Evolutionary conservation across 805 yeast genomes (phyloP), one percentile per base, ranked within the genome.

Genomic region (Metschnikowia lachancei): DNA sequence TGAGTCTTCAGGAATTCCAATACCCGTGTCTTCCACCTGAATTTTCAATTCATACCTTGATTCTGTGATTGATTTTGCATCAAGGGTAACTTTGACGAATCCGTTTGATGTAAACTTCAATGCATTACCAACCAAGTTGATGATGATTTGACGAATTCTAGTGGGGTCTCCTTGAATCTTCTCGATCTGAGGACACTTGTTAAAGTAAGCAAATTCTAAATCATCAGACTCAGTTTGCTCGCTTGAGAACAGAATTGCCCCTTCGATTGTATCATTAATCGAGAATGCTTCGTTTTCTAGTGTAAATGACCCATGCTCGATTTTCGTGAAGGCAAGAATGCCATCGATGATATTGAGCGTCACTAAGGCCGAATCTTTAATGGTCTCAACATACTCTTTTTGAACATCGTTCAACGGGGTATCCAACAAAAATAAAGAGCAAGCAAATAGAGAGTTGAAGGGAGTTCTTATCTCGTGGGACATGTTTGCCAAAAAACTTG

Each of bases 401-500:
- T 77, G 82, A 7, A 74, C 60, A 29, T 61, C 64, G 12, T 60
- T 66, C 47, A 77, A 59, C 3, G 65, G 67, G 0, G 82, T 77
- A 48, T 77, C 81, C 43, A 77, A 60, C 45, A 78, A 62, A 50
- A 77, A 72, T 3, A 76, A 70, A 2, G 77, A 69, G 57, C 78
- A 75, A 14, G 78, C 74, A 46, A 76, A 62, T 28, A 75, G 63
- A 2, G 78, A 75, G 54, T 78, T 78, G 60, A 77, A 77, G 1
- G 82, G 82, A 1, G 82, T 77, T 41, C 82, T 62, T 40, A 77
- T 77, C 52, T 77, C 82, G 53, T 77, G 82, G 1, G 81, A 77
- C 82, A 77, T 77, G 50, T 77, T 78, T 18, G 72, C 72, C 47
- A 77, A 56, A 55, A 77, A 77, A 43, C 77, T 75, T 3, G 81